Conservation (phyloP, 495 filamentous ascomycete genomes). For the Talaromyces nanjingensis region DNA sequence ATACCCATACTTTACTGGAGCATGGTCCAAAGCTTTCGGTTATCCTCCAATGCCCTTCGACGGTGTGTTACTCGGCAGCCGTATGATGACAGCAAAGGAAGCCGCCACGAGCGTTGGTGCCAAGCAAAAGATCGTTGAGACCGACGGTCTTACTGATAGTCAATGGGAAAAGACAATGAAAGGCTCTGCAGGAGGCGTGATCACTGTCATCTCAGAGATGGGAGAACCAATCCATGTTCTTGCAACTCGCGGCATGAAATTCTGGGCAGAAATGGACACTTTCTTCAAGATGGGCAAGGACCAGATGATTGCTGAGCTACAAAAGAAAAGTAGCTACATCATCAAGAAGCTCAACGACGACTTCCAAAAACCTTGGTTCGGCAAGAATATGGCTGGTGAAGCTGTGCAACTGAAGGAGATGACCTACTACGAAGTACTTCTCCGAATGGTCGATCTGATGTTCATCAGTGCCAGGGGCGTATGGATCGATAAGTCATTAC, state of each 20-base stretch:
- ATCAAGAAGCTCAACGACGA: conserved; percentile 97
- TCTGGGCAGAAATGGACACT: conserved; percentile 32
- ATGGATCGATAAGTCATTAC: conserved; percentile 88
- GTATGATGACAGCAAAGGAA: conserved; percentile 43
- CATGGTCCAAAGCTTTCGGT: conserved; percentile 31
- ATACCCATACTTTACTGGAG: conserved; percentile 41
- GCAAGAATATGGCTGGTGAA: conserved; percentile 59
- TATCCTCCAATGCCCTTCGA: conserved; percentile 43
- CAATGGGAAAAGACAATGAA: conserved; percentile 26
- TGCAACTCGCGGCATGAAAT: conserved; percentile 26
- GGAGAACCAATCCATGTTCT: conserved; percentile 38
- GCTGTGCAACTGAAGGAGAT: conserved; percentile 95
- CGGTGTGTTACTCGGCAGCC: conserved; percentile 37
- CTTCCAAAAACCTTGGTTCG: conserved; percentile 99
- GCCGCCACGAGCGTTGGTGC: conserved; percentile 25
- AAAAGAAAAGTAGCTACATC: conserved; percentile 53
- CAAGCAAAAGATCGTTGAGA: conserved; percentile 20
- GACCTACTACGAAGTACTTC: conserved; percentile 91
- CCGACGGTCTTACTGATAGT: conserved; percentile 20
- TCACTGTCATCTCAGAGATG: conserved; percentile 36
- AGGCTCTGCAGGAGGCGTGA: conserved; percentile 22
- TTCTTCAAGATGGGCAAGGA: conserved; percentile 24
- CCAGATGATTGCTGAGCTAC: conserved; percentile 21
- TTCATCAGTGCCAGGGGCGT: conserved; percentile 89
- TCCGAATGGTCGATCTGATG: conserved; percentile 92